phyloP scores from a whole-genome alignment of 208 protist genomes.

The Wallacemonas sp. region DNA sequence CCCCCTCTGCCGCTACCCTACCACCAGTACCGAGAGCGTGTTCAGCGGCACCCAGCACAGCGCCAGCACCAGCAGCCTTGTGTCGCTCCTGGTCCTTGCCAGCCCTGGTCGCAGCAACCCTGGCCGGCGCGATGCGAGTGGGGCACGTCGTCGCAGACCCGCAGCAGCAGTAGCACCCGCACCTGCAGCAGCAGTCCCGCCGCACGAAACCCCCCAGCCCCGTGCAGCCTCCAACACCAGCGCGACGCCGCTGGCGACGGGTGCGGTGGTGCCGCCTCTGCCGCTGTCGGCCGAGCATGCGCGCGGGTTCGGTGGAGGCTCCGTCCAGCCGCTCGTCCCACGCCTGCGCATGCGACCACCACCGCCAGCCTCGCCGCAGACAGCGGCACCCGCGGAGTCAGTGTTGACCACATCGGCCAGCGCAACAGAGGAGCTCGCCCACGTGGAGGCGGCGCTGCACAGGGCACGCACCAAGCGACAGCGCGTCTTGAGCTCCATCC shows the following conservation, averaged over 20 bases:
- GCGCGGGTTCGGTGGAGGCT: slow-evolving; percentile 11
- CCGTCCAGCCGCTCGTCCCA: slow-evolving; percentile 33
- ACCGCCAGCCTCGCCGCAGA: background rate
- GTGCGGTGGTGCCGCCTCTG: background rate
- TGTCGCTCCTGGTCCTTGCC: too few relatives aligned
- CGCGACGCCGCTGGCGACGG: background rate
- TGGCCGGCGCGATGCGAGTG: too few relatives aligned
- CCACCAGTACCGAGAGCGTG: too few relatives aligned
- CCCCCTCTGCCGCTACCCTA: slow-evolving; percentile 67
- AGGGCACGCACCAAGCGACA: background rate
- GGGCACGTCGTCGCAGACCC: too few relatives aligned
- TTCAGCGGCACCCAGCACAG: too few relatives aligned
- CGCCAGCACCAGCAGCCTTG: too few relatives aligned
- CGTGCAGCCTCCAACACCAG: background rate
- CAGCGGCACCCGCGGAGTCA: background rate
- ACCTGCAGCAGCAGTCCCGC: too few relatives aligned
- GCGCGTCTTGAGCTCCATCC: background rate
- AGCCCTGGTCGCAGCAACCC: too few relatives aligned
- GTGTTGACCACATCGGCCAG: background rate
- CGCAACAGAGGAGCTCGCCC: background rate
- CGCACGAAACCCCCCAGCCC: too few relatives aligned
- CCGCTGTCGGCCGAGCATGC: background rate
- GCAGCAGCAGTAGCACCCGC: too few relatives aligned
- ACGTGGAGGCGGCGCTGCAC: background rate
- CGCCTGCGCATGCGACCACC: slow-evolving; percentile 18